These are phyloP conservation scores for Salmacisia buchloeana DNA, from an alignment of 1,284 basidiomycete species.

Conservation along the genomic window DNA sequence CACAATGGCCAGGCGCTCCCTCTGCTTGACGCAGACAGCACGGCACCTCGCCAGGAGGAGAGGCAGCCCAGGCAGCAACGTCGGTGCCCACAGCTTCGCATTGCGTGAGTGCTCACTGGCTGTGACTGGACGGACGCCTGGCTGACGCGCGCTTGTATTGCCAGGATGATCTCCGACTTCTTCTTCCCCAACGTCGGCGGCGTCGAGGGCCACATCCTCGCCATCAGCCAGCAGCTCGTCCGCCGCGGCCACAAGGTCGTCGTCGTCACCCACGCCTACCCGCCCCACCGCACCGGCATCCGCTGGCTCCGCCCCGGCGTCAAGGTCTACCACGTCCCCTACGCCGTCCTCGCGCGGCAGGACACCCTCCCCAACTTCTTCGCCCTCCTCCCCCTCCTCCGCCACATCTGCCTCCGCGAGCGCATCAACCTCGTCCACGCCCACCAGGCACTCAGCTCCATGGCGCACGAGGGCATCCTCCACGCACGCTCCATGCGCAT, in stretches of 20 bases:
- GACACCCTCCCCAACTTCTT: constrained; percentile 94
- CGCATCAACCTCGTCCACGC: constrained; percentile 81
- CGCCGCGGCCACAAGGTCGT: constrained; percentile 85
- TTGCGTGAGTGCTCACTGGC: background rate
- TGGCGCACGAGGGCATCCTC: constrained; percentile 86
- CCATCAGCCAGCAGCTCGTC: constrained; percentile 60
- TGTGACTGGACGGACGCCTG: no score
- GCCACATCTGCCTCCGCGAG: constrained; percentile 82
- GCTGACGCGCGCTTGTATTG: no score
- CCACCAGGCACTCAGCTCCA: constrained; percentile 80
- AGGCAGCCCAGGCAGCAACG: no score
- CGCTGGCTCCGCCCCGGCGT: constrained; percentile 76
- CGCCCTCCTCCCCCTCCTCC: constrained; percentile 80
- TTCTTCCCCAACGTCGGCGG: constrained; percentile 92
- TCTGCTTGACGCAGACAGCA: no score
- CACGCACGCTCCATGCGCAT: constrained; percentile 62
- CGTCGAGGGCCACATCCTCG: constrained; percentile 91
- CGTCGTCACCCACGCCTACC: constrained; percentile 86
- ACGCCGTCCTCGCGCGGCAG: constrained; percentile 63
- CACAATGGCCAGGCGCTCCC: no score
- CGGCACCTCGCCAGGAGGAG: no score
- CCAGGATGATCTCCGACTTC: constrained; percentile 92
- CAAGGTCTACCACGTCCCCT: constrained; percentile 92
- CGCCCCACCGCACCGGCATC: constrained; percentile 75
- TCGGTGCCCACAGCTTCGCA: no score